A percentile compares a stretch with the other conserved stretches of the same genome.
phyloP scores from a whole-genome alignment of 352 stramenopile genomes.

The Phytophthora europaea region DNA sequence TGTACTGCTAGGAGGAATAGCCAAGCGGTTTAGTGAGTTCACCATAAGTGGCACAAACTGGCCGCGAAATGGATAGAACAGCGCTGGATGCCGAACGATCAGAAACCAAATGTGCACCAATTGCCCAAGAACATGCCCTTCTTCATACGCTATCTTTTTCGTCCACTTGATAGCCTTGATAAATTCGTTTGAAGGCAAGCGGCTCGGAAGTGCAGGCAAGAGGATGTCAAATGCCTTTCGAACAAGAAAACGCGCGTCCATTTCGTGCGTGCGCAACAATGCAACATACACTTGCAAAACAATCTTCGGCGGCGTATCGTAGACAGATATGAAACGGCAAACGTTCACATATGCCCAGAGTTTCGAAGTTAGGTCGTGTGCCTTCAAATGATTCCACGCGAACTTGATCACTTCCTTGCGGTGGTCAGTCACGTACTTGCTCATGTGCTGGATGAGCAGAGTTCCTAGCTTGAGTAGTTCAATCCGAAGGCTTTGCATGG shows the following conservation, averaged over 20 bases:
- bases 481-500: constrained; percentile 87
- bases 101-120: constrained; percentile 98
- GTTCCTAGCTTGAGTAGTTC: constrained; percentile 96
- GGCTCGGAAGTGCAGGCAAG: constrained; percentile 91
- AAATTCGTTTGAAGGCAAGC: constrained; percentile 93
- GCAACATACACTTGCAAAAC: constrained; percentile 97
- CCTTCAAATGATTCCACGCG: constrained; percentile 98
- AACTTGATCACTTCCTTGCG: constrained; percentile 99
- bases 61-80: constrained; percentile 94
- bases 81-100: constrained; percentile 94
- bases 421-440: constrained; percentile 93
- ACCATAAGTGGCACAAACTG: constrained; percentile 98
- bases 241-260: constrained; percentile 96
- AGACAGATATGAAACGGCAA: constrained; percentile 96
- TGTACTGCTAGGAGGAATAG: constrained; percentile 94
- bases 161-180: constrained; percentile 98
- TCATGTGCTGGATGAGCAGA: constrained; percentile 97
- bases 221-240: constrained; percentile 96
- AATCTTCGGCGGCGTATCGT: constrained; percentile 97
- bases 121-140: constrained; percentile 95
- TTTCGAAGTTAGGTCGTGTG: constrained; percentile 95
- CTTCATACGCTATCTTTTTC: constrained; percentile 98
- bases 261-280: constrained; percentile 95
- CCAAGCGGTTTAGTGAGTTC: constrained; percentile 96
- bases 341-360: constrained; percentile 98